These are phyloP conservation scores for Acer campestre DNA, from an alignment of 345 rosid species.

Conservation along the genomic window DNA sequence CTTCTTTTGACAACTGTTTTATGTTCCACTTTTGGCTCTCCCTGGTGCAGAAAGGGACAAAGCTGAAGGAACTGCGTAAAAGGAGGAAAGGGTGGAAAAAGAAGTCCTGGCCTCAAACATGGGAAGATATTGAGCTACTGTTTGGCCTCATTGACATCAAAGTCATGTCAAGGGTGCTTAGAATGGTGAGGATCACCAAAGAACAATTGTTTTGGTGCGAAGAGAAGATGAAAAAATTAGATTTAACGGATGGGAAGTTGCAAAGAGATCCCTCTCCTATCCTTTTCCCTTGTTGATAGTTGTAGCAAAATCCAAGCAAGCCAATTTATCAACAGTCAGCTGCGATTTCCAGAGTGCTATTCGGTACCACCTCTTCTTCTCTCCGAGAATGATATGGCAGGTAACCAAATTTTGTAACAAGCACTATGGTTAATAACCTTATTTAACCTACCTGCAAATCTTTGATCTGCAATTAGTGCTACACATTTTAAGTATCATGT, in stretches of 20 bases:
- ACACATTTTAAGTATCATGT: neutral
- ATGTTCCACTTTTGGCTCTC: neutral
- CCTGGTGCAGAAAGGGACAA: slow-evolving; percentile 61
- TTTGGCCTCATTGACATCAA: slow-evolving; percentile 73
- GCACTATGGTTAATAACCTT: neutral
- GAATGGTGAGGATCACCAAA: slow-evolving; percentile 69
- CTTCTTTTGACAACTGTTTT: neutral
- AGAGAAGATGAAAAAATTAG: slow-evolving; percentile 88
- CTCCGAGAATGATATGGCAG: neutral
- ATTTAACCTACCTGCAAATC: no score
- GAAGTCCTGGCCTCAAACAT: slow-evolving; percentile 77
- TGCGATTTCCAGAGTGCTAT: neutral
- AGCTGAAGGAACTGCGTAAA: slow-evolving; percentile 69
- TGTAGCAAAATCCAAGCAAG: neutral
- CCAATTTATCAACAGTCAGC: neutral
- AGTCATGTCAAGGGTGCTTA: slow-evolving; percentile 63
- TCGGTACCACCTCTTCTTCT: neutral
- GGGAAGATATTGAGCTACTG: slow-evolving; percentile 65
- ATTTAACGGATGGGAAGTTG: slow-evolving; percentile 59
- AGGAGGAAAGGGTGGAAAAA: slow-evolving; percentile 77
- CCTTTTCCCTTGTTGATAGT: slow-evolving; percentile 75
- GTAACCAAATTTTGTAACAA: neutral
- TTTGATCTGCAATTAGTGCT: no score
- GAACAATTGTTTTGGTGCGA: slow-evolving; percentile 93
- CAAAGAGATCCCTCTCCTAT: slow-evolving; percentile 78